Evolutionary conservation across 345 rosid species (phyloP).

Genomic region (Eucalyptus melliodora): DNA sequence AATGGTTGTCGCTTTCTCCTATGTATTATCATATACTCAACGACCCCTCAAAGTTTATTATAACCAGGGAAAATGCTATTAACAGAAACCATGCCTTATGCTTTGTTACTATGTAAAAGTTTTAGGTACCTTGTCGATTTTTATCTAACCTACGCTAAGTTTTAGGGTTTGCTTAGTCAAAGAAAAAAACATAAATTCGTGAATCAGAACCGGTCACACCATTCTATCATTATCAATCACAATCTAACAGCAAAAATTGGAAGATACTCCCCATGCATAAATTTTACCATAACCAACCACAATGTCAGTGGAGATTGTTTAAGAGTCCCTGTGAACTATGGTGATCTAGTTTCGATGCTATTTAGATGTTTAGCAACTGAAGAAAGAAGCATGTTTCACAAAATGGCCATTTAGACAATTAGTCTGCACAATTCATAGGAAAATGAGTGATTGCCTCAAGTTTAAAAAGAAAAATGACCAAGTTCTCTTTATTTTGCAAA

Average conservation of each 20-base stretch:
- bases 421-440: background rate
- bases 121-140: background rate
- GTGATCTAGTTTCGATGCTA: background rate
- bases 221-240: background rate
- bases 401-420: background rate
- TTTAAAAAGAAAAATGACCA: background rate
- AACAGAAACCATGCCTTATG: background rate
- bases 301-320: background rate
- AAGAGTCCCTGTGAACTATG: background rate
- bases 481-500: background rate
- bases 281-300: background rate
- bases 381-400: background rate
- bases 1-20: background rate
- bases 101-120: background rate
- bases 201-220: accelerated
- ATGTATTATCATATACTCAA: background rate
- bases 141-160: background rate
- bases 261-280: background rate
- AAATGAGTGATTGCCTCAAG: background rate
- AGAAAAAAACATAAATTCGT: background rate
- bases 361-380: background rate
- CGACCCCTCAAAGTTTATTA: too few species aligned
- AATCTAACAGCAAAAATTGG: background rate
- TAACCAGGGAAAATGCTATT: background rate
- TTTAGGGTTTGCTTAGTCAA: background rate